Evolutionary conservation across 441 rosid species (phyloP), one percentile per base, ranked within the genome.

Genomic region (Pelargonium myrrhifolium): DNA sequence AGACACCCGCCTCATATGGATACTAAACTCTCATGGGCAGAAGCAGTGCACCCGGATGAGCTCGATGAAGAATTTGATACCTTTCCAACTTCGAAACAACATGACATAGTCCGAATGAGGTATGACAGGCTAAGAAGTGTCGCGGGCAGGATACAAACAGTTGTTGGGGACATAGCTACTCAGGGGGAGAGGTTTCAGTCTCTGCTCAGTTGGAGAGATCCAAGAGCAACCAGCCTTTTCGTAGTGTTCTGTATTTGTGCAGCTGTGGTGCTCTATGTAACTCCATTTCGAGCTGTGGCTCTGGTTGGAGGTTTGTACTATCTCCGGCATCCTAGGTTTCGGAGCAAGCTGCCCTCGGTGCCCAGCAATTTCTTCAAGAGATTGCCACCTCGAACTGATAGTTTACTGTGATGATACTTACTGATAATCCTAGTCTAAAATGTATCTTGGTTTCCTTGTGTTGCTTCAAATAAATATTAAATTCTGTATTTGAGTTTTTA

Each of bases 1-100:
- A 89, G 96, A 72, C 88, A 91, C 71, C 97, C 99, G 72, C 92
- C 99, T 68, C 89, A 89, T 83, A 94, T 94, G 97, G 97, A 94
- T 83, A 89, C 97, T 43, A 89, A 89, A 24, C 88, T 94, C 43
- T 94, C 99, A 18, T 92, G 87, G 31, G 99, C 97, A 0, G 97
- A 94, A 72, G 77, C 87, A 22, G 85, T 89, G 0, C 90, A 88
- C 74, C 96, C 97, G 0, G 97, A 94, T 65, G 99, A 93, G 74
- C 85, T 91, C 21, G 96, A 93, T 2, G 99, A 93, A 73, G 99
- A 93, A 76, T 94, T 94, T 5, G 97, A 94, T 56, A 87, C 91
- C 1, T 94, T 91, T 69, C 99, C 99, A 2, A 87, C 96, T 42
- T 84, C 97, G 0, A 72, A 89, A 26, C 88, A 87, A 1, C 53